A percentile compares a stretch with the other conserved stretches of the same genome.
Evolutionary conservation across 2,329 filamentous ascomycete species (phyloP).

Genomic region (Alternaria rosae): DNA sequence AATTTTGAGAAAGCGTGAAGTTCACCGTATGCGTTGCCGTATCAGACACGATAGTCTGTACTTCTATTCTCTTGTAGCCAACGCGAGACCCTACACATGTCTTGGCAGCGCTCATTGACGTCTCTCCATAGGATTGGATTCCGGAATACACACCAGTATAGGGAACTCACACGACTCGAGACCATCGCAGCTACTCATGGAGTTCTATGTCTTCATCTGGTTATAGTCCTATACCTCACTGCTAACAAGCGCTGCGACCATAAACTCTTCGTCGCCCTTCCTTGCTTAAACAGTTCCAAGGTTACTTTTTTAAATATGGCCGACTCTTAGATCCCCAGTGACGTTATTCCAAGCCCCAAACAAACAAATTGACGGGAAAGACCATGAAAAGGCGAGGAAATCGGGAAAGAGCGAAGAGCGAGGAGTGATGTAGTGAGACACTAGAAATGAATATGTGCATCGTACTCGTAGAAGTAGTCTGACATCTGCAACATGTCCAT

Average conservation of each 20-base stretch:
- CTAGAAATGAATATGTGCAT: background rate
- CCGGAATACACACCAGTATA: background rate
- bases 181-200: background rate
- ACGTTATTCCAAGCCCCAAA: background rate
- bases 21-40: background rate
- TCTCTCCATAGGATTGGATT: background rate
- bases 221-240: background rate
- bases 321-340: background rate
- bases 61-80: background rate
- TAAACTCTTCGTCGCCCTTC: background rate
- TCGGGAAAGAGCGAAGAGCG: background rate
- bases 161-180: background rate
- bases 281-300: background rate
- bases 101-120: background rate
- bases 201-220: background rate
- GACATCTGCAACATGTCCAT: background rate
- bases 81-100: background rate
- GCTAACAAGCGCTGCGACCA: background rate
- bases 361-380: background rate
- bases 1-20: background rate
- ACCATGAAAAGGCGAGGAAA: background rate
- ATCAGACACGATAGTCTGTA: background rate
- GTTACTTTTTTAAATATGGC: rapidly evolving
- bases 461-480: background rate
- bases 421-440: background rate